These are phyloP conservation scores for Tolypocladium nubicola DNA, from an alignment of 2,329 filamentous ascomycete species.

Conservation along the genomic window DNA sequence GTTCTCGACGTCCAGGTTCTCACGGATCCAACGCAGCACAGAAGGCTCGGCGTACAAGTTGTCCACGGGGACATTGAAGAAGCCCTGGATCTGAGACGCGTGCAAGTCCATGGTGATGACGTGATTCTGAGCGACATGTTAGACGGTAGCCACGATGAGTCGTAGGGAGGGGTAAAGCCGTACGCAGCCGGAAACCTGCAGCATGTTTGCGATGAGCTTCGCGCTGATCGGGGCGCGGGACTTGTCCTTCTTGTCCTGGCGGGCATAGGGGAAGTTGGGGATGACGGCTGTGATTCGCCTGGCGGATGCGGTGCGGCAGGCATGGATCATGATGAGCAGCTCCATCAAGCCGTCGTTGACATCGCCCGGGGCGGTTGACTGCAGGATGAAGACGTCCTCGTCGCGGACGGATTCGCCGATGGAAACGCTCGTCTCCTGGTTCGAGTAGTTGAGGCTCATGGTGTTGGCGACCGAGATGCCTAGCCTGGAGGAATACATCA, in stretches of 20 bases:
- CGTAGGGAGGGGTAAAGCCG: conserved; percentile 5
- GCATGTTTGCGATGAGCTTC: conserved; percentile 94
- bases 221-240: conserved; percentile 93
- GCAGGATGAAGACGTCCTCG: conserved; percentile 96
- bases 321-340: conserved; percentile 95
- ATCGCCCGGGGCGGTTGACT: conserved; percentile 88
- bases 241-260: conserved; percentile 94
- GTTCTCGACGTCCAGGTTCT: conserved; percentile 71
- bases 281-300: conserved; percentile 91
- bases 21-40: conserved; percentile 81
- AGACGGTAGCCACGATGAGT: neutral
- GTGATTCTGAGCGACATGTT: conserved; percentile 23
- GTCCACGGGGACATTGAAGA: conserved; percentile 72
- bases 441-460: conserved; percentile 74
- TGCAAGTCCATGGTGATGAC: conserved; percentile 95
- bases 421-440: conserved; percentile 81
- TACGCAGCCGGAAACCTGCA: conserved; percentile 79
- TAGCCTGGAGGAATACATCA: conserved; percentile 38
- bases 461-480: conserved; percentile 72
- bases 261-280: conserved; percentile 91
- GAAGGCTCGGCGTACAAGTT: conserved; percentile 91
- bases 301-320: conserved; percentile 60
- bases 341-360: conserved; percentile 99
- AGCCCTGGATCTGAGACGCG: conserved; percentile 87
- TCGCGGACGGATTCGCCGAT: conserved; percentile 94